Conservation (phyloP, 148 eudicot species). For the Nepenthes mirabilis region DNA sequence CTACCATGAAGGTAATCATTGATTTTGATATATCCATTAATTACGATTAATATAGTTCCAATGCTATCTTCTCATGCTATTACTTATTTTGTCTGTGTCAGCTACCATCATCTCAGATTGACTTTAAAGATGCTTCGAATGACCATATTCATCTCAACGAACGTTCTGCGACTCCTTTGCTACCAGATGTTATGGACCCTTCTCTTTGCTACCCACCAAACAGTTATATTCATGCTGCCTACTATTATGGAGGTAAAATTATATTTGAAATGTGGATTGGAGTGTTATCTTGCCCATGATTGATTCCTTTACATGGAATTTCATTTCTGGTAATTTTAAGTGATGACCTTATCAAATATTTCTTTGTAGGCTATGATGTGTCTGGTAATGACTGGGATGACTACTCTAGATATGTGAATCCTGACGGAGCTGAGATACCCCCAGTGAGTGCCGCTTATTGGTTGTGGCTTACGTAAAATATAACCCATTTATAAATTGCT, state of each 20-base stretch:
- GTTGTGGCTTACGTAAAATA: no score
- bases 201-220: conserved; percentile 29
- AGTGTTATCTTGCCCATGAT: not conserved
- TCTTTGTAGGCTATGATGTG: conserved; percentile 38
- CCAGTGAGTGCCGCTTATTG: conserved; percentile 19
- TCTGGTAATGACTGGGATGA: conserved; percentile 41
- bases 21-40: not conserved
- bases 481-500: no score
- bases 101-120: conserved; percentile 20
- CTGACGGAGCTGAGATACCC: conserved; percentile 47
- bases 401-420: conserved; percentile 32
- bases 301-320: no score
- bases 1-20: conserved; percentile 34
- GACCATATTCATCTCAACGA: conserved; percentile 24
- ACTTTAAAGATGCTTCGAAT: conserved; percentile 22
- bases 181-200: conserved; percentile 45
- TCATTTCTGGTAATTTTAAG: not conserved
- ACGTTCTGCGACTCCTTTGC: conserved; percentile 28
- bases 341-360: not conserved
- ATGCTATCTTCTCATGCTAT: not conserved
- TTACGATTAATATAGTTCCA: not conserved
- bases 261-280: not conserved
- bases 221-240: conserved; percentile 21
- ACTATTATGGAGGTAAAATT: conserved; percentile 30
- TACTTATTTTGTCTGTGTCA: conserved; percentile 5